Percentiles rank a stretch among this genome's conserved stretches.
phyloP scores from a whole-genome alignment of 345 rosid genomes.

The Excoecaria agallocha region DNA sequence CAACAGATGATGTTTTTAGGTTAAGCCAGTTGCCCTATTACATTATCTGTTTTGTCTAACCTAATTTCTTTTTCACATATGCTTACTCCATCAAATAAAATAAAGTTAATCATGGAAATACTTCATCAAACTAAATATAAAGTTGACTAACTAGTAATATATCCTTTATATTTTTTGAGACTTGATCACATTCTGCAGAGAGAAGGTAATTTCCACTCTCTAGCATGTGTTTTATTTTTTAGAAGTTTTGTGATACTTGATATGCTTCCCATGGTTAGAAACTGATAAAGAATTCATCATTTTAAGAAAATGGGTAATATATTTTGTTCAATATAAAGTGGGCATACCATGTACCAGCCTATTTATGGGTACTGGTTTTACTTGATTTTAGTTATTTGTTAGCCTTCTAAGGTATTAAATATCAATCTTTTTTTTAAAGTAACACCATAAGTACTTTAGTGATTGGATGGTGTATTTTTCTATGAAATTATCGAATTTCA shows the following conservation, averaged over 20 bases:
- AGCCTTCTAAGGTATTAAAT: background rate
- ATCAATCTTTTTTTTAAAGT: background rate
- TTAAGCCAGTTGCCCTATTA: too few species aligned
- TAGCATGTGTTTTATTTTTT: background rate
- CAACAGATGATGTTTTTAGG: too few species aligned
- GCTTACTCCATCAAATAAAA: too few species aligned
- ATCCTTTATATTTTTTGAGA: too few species aligned
- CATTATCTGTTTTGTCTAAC: too few species aligned
- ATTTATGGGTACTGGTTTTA: constrained; percentile 3
- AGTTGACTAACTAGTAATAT: too few species aligned
- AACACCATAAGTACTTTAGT: too few species aligned
- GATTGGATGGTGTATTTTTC: background rate
- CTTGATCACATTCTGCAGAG: too few species aligned
- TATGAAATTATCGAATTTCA: constrained; percentile 49
- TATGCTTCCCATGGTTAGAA: background rate
- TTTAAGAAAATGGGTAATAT: background rate
- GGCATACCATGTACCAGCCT: background rate
- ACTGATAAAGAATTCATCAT: background rate
- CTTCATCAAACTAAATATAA: too few species aligned
- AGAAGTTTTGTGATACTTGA: background rate
- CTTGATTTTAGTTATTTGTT: background rate
- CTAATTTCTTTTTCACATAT: too few species aligned
- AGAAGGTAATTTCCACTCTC: constrained; percentile 52
- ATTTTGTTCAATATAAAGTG: background rate
- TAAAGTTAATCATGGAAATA: too few species aligned